phyloP scores from a whole-genome alignment of 345 rosid genomes.

The Eucalyptus sp. region DNA sequence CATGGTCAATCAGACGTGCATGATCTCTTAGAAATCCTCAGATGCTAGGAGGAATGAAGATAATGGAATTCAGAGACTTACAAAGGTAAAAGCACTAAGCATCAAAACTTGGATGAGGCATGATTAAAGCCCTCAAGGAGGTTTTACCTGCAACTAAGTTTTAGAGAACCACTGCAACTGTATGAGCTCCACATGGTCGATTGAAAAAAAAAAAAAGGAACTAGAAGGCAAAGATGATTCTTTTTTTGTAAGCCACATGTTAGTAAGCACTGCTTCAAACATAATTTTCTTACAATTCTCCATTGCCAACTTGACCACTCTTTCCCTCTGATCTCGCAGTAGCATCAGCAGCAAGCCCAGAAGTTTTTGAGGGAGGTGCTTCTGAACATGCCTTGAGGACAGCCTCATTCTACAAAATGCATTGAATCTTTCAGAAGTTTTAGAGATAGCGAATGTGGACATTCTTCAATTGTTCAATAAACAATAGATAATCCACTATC shows the following conservation, averaged over 20 bases:
- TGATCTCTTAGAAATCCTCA: background rate
- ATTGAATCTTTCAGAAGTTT: background rate
- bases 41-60: background rate
- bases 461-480: background rate
- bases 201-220: background rate
- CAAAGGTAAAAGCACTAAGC: background rate
- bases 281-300: background rate
- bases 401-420: constrained; percentile 54
- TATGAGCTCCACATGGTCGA: background rate
- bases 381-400: constrained; percentile 50
- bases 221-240: background rate
- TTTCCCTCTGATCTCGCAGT: background rate
- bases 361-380: constrained; percentile 23
- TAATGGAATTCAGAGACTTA: background rate
- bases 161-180: background rate
- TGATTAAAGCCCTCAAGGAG: background rate
- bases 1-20: background rate
- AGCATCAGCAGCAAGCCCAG: background rate
- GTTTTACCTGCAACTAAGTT: background rate
- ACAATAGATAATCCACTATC: background rate
- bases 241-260: background rate
- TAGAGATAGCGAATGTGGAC: background rate
- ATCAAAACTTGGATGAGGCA: background rate
- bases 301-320: background rate
- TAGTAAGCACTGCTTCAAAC: background rate